Percentiles rank a stretch among this genome's conserved stretches.
Evolutionary conservation across 164 flowering plant species (phyloP).

Genomic region (Vitis rupestris): DNA sequence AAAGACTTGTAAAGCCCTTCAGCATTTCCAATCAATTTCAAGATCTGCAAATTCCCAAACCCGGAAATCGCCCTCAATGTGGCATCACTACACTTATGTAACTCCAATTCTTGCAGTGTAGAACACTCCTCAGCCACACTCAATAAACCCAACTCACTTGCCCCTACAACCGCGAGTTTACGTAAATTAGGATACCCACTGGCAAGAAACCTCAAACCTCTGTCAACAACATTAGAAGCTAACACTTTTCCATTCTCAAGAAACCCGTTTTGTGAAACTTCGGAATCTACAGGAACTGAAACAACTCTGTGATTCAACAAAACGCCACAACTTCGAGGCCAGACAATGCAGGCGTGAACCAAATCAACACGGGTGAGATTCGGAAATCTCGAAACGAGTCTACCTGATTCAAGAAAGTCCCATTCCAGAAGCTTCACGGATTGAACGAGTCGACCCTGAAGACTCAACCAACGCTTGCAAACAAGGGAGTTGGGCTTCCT

Average conservation of each 20-base stretch:
- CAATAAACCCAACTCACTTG: conserved; percentile 59
- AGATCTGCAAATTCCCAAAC: conserved; percentile 69
- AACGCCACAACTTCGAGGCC: conserved; percentile 26
- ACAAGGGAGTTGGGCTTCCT: conserved; percentile 40
- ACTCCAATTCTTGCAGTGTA: conserved; percentile 78
- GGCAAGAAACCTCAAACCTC: conserved; percentile 58
- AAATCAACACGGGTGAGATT: conserved; percentile 56
- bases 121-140: conserved; percentile 70
- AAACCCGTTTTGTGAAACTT: conserved; percentile 18
- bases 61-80: conserved; percentile 64
- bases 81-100: conserved; percentile 70
- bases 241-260: conserved; percentile 25
- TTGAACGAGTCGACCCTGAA: conserved; percentile 45
- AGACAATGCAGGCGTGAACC: conserved; percentile 31
- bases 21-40: conserved; percentile 62
- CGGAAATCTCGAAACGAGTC: conserved; percentile 65
- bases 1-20: conserved; percentile 61
- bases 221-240: conserved; percentile 39
- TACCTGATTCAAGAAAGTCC: conserved; percentile 55
- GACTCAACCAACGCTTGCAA: conserved; percentile 50
- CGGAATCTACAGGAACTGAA: conserved; percentile 41
- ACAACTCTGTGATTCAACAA: conserved; percentile 25
- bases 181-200: conserved; percentile 71
- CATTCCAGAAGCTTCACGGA: conserved; percentile 51
- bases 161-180: conserved; percentile 53